Conservation (phyloP, 352 stramenopile genomes). For the Heterotrichella gracilis region DNA sequence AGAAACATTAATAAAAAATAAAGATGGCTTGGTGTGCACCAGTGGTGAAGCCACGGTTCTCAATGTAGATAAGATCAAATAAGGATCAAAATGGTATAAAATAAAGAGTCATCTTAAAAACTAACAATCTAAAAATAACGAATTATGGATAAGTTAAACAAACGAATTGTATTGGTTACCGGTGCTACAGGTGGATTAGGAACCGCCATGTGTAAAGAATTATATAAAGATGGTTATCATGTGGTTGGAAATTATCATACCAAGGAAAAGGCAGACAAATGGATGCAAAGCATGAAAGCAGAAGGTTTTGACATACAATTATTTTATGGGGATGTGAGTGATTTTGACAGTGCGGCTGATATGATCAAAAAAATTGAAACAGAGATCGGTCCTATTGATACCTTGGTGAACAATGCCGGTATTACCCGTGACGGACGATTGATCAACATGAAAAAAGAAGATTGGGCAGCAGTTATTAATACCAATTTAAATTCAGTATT, state of each 20-base stretch:
- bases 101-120: too few relatives aligned
- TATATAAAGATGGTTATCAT: slow-evolving; percentile 9
- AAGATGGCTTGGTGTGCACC: background rate
- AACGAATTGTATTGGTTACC: background rate
- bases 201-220: background rate
- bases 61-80: background rate
- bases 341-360: background rate
- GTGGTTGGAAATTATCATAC: background rate
- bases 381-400: background rate
- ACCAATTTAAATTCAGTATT: background rate
- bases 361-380: background rate
- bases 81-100: too few relatives aligned
- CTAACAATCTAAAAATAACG: background rate
- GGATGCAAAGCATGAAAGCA: background rate
- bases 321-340: background rate
- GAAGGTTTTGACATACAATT: background rate
- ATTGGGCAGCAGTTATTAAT: background rate
- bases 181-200: background rate
- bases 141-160: background rate
- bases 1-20: background rate
- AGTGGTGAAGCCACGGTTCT: background rate
- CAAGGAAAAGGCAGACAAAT: background rate
- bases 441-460: slow-evolving; percentile 2
- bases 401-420: background rate
- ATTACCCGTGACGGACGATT: background rate